Evolutionary conservation across 2,329 filamentous ascomycete genomes (phyloP).

Genomic region (Lachnellula occidentalis): DNA sequence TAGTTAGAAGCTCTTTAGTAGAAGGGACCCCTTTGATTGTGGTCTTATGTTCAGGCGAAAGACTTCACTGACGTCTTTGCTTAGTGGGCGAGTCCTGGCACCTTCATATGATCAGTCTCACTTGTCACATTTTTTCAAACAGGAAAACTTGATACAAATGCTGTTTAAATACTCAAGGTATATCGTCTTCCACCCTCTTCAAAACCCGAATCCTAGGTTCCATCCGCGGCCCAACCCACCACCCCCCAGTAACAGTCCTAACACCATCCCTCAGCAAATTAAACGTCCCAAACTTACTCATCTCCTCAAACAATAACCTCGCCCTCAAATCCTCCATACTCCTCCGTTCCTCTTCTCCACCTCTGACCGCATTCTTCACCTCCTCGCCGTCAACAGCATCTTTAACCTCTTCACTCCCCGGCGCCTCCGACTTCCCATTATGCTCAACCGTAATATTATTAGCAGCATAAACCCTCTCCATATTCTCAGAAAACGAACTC

Average conservation of each 20-base stretch:
- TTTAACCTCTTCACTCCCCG: conserved; percentile 15
- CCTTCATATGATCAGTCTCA: too few relatives aligned
- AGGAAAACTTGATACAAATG: too few relatives aligned
- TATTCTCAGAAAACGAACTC: conserved; percentile 15
- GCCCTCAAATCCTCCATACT: conserved; percentile 20
- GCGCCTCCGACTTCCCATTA: conserved; percentile 6
- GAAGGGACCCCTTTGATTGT: too few relatives aligned
- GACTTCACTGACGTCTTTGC: too few relatives aligned
- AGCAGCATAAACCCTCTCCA: conserved; percentile 22
- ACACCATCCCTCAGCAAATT: conserved; percentile 32
- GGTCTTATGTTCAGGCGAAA: too few relatives aligned
- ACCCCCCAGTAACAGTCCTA: conserved; percentile 48
- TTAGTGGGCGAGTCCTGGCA: too few relatives aligned
- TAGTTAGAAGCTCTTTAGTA: too few relatives aligned
- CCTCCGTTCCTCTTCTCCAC: conserved; percentile 36
- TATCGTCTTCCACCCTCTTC: conserved; percentile 17
- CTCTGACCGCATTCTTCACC: conserved; percentile 12
- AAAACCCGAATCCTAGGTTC: conserved; percentile 36
- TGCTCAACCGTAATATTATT: conserved; percentile 20
- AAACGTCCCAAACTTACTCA: conserved; percentile 26
- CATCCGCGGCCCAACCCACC: conserved; percentile 62
- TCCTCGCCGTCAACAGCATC: conserved; percentile 21
- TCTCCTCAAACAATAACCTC: conserved; percentile 21
- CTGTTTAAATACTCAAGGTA: too few relatives aligned
- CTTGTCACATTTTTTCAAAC: too few relatives aligned